These are phyloP conservation scores for Arachis monticola DNA, from an alignment of 331 rosid species.

Conservation along the genomic window DNA sequence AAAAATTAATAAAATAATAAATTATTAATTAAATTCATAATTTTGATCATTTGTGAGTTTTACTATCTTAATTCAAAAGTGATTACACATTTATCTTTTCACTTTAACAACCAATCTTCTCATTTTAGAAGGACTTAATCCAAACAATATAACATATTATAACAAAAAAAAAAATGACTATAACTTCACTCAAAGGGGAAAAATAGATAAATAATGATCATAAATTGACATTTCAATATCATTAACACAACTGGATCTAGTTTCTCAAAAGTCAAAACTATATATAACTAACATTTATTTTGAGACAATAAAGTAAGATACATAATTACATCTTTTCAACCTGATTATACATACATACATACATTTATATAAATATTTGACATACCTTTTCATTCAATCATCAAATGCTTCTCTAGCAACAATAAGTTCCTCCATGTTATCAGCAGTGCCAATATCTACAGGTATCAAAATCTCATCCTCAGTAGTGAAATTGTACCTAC, in stretches of 20 bases:
- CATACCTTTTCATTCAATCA: constrained; percentile 53
- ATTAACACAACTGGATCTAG: constrained; percentile 38
- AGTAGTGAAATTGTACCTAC: constrained; percentile 67
- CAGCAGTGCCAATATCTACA: constrained; percentile 44
- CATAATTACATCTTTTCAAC: constrained; percentile 50
- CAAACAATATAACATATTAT: background rate
- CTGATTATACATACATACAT: constrained; percentile 29
- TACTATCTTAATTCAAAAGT: no score
- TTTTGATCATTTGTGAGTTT: no score
- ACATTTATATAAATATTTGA: constrained; percentile 33
- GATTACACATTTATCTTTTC: background rate
- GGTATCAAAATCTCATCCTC: constrained; percentile 73
- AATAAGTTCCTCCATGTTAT: constrained; percentile 70
- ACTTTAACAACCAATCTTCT: no score
- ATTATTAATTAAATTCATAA: no score
- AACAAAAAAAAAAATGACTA: background rate
- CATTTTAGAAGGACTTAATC: no score
- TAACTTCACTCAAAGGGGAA: background rate
- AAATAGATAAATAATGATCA: constrained; percentile 31
- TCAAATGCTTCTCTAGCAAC: constrained; percentile 65
- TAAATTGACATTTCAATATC: constrained; percentile 31
- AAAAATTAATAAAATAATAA: no score
- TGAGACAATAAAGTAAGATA: constrained; percentile 40
- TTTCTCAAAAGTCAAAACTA: constrained; percentile 44
- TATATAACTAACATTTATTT: constrained; percentile 44